These are phyloP conservation scores for Collybiopsis luxurians DNA, from an alignment of 768 basidiomycete genomes.

Conservation along the genomic window DNA sequence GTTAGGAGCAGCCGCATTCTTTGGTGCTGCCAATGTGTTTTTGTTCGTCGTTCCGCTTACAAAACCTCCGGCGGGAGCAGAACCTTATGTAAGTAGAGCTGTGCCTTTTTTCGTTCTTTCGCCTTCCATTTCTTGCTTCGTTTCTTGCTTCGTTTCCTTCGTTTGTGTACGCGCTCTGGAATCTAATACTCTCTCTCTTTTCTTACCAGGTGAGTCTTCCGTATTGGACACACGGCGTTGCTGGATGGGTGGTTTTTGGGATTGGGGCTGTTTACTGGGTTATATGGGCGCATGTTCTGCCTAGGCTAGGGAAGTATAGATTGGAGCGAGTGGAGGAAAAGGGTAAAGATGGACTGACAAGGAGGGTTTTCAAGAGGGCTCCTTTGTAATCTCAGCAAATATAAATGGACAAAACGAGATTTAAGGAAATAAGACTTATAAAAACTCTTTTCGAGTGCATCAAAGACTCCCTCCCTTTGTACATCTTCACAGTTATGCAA, in stretches of 20 bases:
- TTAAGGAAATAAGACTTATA: too few species aligned
- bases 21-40: not conserved
- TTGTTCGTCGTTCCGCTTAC: not conserved
- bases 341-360: constrained; percentile 29
- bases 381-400: too few species aligned
- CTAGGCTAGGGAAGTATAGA: constrained; percentile 23
- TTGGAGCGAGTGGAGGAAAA: constrained; percentile 26
- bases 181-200: not conserved
- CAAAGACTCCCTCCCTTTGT: too few species aligned
- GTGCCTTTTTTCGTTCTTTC: too few species aligned
- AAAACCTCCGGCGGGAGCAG: not conserved
- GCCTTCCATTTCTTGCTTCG: too few species aligned
- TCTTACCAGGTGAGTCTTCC: constrained; percentile 18
- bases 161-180: too few species aligned
- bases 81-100: not conserved
- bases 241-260: not conserved
- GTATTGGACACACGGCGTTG: not conserved
- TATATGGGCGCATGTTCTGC: not conserved
- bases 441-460: too few species aligned
- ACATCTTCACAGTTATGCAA: too few species aligned
- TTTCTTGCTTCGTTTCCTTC: too few species aligned
- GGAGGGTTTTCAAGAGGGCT: constrained; percentile 18
- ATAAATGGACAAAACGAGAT: too few species aligned
- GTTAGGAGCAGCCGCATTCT: not conserved
- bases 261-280: not conserved